These are phyloP conservation scores for Sclerotinia trifoliorum DNA, from an alignment of 2,329 filamentous ascomycete species.

Conservation along the genomic window DNA sequence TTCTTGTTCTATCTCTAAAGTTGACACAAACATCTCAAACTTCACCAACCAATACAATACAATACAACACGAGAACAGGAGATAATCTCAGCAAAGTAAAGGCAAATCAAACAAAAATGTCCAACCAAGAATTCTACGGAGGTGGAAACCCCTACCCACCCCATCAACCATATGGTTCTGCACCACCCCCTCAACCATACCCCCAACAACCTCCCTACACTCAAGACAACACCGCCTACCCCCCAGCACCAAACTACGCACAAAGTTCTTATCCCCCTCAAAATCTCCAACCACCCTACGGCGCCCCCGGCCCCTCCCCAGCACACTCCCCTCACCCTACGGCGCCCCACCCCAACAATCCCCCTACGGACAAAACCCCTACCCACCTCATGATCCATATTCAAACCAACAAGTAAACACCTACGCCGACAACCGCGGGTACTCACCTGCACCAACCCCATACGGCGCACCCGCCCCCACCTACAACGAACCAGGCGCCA, in stretches of 20 bases:
- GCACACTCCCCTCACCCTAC: constrained; percentile 5
- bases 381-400: constrained; percentile 2
- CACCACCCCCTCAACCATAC: constrained; percentile 14
- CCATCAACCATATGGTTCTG: constrained; percentile 7
- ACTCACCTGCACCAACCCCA: background rate
- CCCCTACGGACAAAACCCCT: constrained; percentile 3
- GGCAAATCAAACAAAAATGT: background rate
- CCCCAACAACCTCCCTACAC: constrained; percentile 12
- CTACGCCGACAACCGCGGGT: background rate
- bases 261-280: background rate
- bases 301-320: constrained; percentile 9
- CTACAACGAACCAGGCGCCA: constrained; percentile 18
- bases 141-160: constrained; percentile 5
- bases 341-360: background rate
- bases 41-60: background rate
- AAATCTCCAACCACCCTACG: constrained; percentile 12
- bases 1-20: background rate
- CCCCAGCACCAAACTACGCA: constrained; percentile 1
- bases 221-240: constrained; percentile 12
- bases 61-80: background rate
- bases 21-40: background rate
- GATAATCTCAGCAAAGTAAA: background rate
- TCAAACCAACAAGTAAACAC: constrained; percentile 10
- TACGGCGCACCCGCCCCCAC: constrained; percentile 9
- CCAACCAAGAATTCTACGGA: constrained; percentile 15